These are phyloP conservation scores for Magnaporthiopsis incrustans DNA, from an alignment of 2,329 filamentous ascomycete species.

Conservation along the genomic window DNA sequence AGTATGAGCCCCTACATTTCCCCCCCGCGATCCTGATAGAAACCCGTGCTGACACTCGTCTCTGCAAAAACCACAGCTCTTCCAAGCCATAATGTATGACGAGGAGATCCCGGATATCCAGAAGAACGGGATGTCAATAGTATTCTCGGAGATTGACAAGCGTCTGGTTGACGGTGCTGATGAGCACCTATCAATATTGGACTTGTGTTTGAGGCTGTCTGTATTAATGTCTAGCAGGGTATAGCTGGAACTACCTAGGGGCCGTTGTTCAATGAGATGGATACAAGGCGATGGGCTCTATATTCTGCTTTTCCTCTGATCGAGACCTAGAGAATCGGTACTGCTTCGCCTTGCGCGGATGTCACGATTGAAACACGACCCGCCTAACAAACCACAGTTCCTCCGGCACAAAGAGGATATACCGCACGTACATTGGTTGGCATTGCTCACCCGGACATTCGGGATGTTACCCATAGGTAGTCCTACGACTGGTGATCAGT, in stretches of 20 bases:
- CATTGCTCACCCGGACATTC: background rate
- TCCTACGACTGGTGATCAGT: background rate
- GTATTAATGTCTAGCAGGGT: conserved; percentile 51
- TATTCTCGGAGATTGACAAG: conserved; percentile 94
- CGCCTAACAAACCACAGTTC: background rate
- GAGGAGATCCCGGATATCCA: conserved; percentile 76
- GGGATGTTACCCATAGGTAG: background rate
- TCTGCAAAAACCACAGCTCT: conserved; percentile 46
- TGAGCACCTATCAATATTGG: conserved; percentile 85
- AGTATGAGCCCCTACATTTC: conserved; percentile 35
- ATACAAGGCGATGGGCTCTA: background rate
- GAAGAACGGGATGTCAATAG: conserved; percentile 81
- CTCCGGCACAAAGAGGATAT: background rate
- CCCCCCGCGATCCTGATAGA: conserved; percentile 9
- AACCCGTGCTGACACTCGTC: conserved; percentile 11
- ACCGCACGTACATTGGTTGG: background rate
- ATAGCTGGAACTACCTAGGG: background rate
- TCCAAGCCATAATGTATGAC: conserved; percentile 74
- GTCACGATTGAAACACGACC: too few species aligned
- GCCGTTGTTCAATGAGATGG: background rate
- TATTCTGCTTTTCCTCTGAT: background rate
- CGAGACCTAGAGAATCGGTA: background rate
- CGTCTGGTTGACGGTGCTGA: conserved; percentile 89
- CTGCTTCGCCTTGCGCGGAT: background rate
- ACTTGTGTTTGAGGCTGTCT: conserved; percentile 75